Evolutionary conservation across 352 stramenopile genomes (phyloP), one percentile per base, ranked within the genome.

Genomic region (Aphanomyces euteiches): DNA sequence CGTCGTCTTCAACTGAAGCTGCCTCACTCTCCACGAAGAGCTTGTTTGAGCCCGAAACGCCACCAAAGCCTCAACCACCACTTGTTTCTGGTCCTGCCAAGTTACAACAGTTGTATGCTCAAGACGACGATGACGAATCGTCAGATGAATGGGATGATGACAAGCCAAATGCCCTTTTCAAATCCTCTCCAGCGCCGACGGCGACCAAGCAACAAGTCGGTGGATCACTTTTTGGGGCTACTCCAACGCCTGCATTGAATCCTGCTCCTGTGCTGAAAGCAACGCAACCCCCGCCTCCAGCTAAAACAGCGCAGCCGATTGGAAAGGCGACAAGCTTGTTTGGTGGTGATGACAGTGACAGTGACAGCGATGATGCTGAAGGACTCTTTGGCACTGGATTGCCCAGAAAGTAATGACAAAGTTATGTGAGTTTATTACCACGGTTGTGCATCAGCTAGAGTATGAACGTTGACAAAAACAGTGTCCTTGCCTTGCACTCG

Each of bases 401-500:
- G n/a, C 83, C 83, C 5, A 90, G 75, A 17, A 70, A 70, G 54
- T 70, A 70, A 40, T 3, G 53, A 69, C 40, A 43, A 67, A 10
- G 39, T 41, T 28, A 10, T 34, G 17, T 41, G 13, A 41, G 8
- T 41, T 56, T 3, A 67, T 57, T 88, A 94, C 87, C 87, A 95
- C 59, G 89, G 72, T 74, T 95, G 87, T 67, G 81, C 85, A 66
- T 82, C 82, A 56, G 87, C 87, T 59, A 95, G 80, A 70, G 90
- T 87, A 66, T 90, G 80, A 61, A 83, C 90, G 75, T 93, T 90
- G 74, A 95, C 84, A 78, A 93, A 93, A 69, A 95, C 69, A 83
- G 92, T 90, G 74, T 91, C 82, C 67, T 90, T 82, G 50, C 87
- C 80, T 73, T 90, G 79, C 71, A 90, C 91, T 48, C 85, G 84